Evolutionary conservation across 306 rosid genomes (phyloP).

Genomic region (Glycine tomentella): DNA sequence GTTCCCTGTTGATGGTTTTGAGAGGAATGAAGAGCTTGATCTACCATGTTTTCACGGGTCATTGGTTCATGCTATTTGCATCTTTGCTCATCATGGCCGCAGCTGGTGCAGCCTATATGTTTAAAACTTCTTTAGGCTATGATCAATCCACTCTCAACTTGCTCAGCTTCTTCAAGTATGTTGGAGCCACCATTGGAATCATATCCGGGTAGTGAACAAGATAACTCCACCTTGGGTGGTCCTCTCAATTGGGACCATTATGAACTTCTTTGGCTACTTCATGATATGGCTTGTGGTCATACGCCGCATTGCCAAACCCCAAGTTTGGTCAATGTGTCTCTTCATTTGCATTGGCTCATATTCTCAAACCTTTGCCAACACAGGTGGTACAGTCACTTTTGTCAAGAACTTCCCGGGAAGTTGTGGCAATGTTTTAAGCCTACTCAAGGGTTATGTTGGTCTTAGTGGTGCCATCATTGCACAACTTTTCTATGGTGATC

Average conservation of each 20-base stretch:
- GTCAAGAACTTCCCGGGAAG: conserved; percentile 73
- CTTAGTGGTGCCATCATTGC: conserved; percentile 76
- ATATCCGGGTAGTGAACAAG: conserved; percentile 68
- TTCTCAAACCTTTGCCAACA: conserved; percentile 71
- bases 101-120: conserved; percentile 78
- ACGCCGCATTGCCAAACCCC: conserved; percentile 50
- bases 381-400: conserved; percentile 65
- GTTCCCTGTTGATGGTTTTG: too few species aligned
- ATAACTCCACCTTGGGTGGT: conserved; percentile 73
- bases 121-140: conserved; percentile 67
- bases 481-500: conserved; percentile 64
- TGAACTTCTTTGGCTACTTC: conserved; percentile 84
- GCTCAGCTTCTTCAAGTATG: conserved; percentile 81
- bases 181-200: conserved; percentile 74
- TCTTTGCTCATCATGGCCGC: conserved; percentile 68
- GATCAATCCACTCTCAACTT: conserved; percentile 80
- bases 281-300: conserved; percentile 79
- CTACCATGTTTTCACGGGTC: conserved; percentile 58
- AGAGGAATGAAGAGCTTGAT: conserved; percentile 33
- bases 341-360: conserved; percentile 73
- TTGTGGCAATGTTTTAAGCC: conserved; percentile 73
- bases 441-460: conserved; percentile 76
- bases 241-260: conserved; percentile 58
- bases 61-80: conserved; percentile 80
- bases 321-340: conserved; percentile 74